Evolutionary conservation across 495 filamentous ascomycete genomes (phyloP).

Genomic region (Zalerion maritima): DNA sequence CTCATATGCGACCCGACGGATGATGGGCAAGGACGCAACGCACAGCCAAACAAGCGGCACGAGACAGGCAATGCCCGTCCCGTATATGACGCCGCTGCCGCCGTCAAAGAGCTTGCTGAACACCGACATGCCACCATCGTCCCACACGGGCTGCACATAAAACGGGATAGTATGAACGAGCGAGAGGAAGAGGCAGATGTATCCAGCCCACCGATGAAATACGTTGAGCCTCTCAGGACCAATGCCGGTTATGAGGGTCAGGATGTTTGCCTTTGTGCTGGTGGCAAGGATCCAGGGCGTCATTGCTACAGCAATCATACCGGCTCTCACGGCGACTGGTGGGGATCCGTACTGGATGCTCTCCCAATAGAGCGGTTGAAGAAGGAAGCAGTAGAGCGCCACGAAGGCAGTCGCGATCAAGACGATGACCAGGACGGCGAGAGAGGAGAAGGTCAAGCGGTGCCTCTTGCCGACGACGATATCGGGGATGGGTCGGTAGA

Average conservation of each 20-base stretch:
- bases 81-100: conserved; percentile 58
- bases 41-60: conserved; percentile 70
- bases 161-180: conserved; percentile 79
- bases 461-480: conserved; percentile 43
- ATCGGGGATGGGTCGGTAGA: conserved; percentile 69
- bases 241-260: conserved; percentile 76
- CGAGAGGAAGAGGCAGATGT: conserved; percentile 69
- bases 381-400: conserved; percentile 67
- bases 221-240: conserved; percentile 87
- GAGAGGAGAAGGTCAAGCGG: conserved; percentile 60
- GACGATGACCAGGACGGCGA: conserved; percentile 52
- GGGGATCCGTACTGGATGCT: conserved; percentile 76
- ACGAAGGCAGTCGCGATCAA: conserved; percentile 52
- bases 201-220: conserved; percentile 85
- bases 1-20: conserved; percentile 54
- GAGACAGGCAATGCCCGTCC: conserved; percentile 76
- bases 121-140: conserved; percentile 50
- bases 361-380: conserved; percentile 71
- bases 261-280: conserved; percentile 80
- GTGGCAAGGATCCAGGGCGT: conserved; percentile 86
- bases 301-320: conserved; percentile 90
- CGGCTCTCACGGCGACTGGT: conserved; percentile 74
- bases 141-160: conserved; percentile 76
- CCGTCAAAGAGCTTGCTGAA: conserved; percentile 50
- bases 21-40: conserved; percentile 62